Conservation (phyloP, 805 yeast species). For the Saccharomycopsis javanensis region DNA sequence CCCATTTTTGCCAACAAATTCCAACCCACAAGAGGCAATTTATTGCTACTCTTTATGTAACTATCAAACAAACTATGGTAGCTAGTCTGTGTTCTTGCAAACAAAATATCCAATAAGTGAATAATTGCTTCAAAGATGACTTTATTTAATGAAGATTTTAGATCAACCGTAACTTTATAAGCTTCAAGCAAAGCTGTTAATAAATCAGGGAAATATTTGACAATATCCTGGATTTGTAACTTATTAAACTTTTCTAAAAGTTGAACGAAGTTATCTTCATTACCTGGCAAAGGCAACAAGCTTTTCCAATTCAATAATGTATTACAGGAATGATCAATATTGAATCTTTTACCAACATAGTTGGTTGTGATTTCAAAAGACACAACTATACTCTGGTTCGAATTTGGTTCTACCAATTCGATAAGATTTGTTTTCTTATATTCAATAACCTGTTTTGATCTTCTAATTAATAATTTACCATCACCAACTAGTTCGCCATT, state of each 20-base stretch:
- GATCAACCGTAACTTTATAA: constrained; percentile 21
- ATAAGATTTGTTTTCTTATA: constrained; percentile 35
- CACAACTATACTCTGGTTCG: constrained; percentile 35
- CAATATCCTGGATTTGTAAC: constrained; percentile 42
- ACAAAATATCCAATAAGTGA: constrained; percentile 49
- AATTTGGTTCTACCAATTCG: constrained; percentile 35
- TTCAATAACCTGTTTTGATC: constrained; percentile 38
- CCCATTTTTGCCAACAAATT: constrained; percentile 39
- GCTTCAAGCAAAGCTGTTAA: constrained; percentile 33
- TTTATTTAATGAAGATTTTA: constrained; percentile 24
- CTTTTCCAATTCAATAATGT: constrained; percentile 45
- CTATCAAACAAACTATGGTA: constrained; percentile 47
- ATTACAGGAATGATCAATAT: constrained; percentile 46
- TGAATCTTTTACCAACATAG: constrained; percentile 61
- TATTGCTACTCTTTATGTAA: constrained; percentile 30
- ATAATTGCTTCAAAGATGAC: constrained; percentile 47
- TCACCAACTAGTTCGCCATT: constrained; percentile 58
- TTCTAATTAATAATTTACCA: constrained; percentile 41
- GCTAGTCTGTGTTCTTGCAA: constrained; percentile 53
- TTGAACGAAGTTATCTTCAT: constrained; percentile 37
- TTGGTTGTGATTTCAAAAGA: constrained; percentile 44
- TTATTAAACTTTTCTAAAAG: constrained; percentile 42
- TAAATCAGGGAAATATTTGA: constrained; percentile 55
- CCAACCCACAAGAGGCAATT: constrained; percentile 43
- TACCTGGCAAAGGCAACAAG: constrained; percentile 28